Base-by-base conservation (phyloP, 1,139 yeast species). In the Candida sojae region DNA sequence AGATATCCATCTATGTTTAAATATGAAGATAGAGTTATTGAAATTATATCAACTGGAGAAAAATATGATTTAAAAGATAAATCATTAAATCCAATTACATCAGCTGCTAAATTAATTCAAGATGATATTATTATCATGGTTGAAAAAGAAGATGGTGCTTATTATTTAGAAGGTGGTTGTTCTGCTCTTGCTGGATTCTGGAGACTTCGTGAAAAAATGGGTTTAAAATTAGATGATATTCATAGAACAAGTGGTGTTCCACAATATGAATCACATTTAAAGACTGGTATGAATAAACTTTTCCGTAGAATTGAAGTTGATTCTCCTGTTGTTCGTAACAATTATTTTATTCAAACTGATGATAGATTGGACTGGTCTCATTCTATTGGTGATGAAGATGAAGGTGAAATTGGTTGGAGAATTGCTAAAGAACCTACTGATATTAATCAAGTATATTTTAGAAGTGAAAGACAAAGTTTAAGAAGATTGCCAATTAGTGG, bases 171-270 rank as follows among this genome's bases (percentile, higher is more conserved):
- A 56, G 82, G 80, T 26, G 89, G 88, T 1, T 80, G 85, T 5
- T 79, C 84, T 44, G 69, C 82, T 56, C 69, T 84, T 43, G 86
- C 89, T 2, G 85, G 86, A 0, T 80, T 82, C 61, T 83, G 88
- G 88, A 72, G 85, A 60, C 70, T 83, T 43, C 71, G 67, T 48
- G 88, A 84, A 57, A 84, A 84, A 61, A 59, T 72, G 41, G 71
- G 77, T 48, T 60, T 75, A 61, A 82, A 85, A n/a, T 66, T 84
- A 43, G 69, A 77, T 44, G 72, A 71, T 33, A 83, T 84, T 53
- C 89, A 84, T 60, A 79, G 83, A 23, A 67, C 79, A 35, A 88
- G 88, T 23, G 85, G 82, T 55, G 89, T 84, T 33, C 89, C 89
- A 10, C 79, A 83, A 59, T 84, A 78, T 58, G 70, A 77, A 48